Percentiles rank a stretch among this genome's conserved stretches.
phyloP scores from a whole-genome alignment of 2,329 filamentous ascomycete genomes.

The Alternaria brassicae region DNA sequence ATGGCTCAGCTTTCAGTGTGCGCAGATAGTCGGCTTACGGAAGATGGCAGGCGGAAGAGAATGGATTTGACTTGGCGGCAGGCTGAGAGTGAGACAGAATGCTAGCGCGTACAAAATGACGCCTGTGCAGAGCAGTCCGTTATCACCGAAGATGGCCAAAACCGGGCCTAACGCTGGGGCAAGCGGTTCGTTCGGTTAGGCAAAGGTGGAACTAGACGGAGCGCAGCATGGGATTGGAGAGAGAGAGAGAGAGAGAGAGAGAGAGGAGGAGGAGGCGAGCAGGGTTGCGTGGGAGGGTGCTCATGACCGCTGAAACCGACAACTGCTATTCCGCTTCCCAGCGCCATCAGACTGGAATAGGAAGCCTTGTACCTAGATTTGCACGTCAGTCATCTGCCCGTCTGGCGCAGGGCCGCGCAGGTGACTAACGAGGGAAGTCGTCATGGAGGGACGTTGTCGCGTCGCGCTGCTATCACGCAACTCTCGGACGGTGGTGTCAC shows the following conservation, averaged over 20 bases:
- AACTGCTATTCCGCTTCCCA: slow-evolving; percentile 23
- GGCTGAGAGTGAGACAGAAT: slow-evolving; percentile 33
- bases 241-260: slow-evolving; percentile 1
- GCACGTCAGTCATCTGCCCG: slow-evolving; percentile 42
- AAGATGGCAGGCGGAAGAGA: slow-evolving; percentile 21
- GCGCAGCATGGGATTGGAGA: slow-evolving; percentile 6
- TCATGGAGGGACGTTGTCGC: slow-evolving; percentile 30
- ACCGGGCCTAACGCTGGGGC: slow-evolving; percentile 14
- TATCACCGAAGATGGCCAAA: slow-evolving; percentile 25
- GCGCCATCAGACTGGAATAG: slow-evolving; percentile 27
- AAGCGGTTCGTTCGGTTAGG: slow-evolving; percentile 17
- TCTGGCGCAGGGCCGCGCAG: slow-evolving; percentile 44
- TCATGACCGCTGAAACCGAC: slow-evolving; percentile 45
- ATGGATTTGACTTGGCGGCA: slow-evolving; percentile 27
- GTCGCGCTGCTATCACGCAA: slow-evolving; percentile 22
- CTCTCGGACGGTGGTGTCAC: slow-evolving; percentile 25
- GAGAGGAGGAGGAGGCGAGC: slow-evolving; percentile 4
- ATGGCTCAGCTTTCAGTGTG: slow-evolving; percentile 22
- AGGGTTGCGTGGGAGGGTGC: slow-evolving; percentile 2
- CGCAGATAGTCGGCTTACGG: slow-evolving; percentile 29
- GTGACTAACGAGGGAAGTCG: slow-evolving; percentile 40
- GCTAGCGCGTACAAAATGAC: slow-evolving; percentile 27
- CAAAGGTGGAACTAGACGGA: not conserved
- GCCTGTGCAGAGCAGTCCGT: slow-evolving; percentile 24
- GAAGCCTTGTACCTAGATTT: slow-evolving; percentile 41